Percentiles rank a stretch among this genome's conserved stretches.
phyloP scores from a whole-genome alignment of 78 protist species.

The Dictyostelium intermedium region DNA sequence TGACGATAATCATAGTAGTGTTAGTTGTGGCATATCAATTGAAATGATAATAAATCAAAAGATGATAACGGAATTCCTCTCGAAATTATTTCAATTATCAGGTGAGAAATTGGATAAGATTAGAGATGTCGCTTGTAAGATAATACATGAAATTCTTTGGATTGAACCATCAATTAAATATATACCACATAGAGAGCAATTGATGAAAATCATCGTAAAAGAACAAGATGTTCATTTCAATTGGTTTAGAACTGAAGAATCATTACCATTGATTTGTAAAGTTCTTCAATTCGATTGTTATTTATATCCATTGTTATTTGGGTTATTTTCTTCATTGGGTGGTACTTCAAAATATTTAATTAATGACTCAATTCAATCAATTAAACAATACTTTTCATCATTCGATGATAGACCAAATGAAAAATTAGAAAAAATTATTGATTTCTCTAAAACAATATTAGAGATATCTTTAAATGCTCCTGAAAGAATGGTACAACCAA shows the following conservation, averaged over 20 bases:
- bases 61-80: not conserved
- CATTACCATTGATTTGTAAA: constrained; percentile 31
- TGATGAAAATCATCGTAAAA: not conserved
- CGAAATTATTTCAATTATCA: constrained; percentile 25
- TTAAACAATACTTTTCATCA: not conserved
- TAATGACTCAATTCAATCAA: not conserved
- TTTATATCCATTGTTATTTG: not conserved
- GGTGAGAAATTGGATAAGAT: constrained; percentile 67
- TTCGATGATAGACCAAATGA: not conserved
- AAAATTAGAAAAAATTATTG: not conserved
- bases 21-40: not conserved
- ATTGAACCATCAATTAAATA: not conserved
- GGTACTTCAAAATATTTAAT: constrained; percentile 46
- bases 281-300: constrained; percentile 10
- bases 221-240: not conserved
- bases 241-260: constrained; percentile 51
- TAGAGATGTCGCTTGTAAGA: constrained; percentile 25
- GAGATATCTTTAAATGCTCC: not conserved
- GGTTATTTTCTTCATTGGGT: constrained; percentile 63
- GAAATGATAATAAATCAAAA: not conserved
- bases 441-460: not conserved
- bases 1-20: not conserved
- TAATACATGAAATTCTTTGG: not conserved
- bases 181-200: not conserved
- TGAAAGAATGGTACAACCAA: not conserved